Conservation (phyloP, 345 rosid species). For the Gossypioides kirkii region DNA sequence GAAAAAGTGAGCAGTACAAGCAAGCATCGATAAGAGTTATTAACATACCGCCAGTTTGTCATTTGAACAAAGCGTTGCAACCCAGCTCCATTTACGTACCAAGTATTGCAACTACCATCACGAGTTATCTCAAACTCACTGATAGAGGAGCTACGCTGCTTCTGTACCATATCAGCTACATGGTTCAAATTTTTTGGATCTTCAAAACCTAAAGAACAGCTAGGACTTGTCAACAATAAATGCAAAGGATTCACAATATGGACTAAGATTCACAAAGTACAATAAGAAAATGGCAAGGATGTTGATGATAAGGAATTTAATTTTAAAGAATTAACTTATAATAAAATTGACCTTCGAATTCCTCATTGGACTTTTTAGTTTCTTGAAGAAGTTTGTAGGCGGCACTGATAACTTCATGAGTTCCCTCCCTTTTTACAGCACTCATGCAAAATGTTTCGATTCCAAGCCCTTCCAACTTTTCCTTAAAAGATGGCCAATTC, state of each 20-base stretch:
- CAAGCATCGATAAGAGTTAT: neutral
- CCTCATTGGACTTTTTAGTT: conserved; percentile 44
- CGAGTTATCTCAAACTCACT: conserved; percentile 73
- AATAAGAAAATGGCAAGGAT: neutral
- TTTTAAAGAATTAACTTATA: neutral
- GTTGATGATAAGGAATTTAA: neutral
- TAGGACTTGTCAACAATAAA: conserved; percentile 13
- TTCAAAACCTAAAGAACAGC: conserved; percentile 28
- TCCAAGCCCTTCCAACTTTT: conserved; percentile 56
- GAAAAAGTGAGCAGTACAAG: neutral
- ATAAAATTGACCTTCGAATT: conserved; percentile 48
- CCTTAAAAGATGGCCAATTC: conserved; percentile 66
- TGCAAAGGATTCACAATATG: neutral
- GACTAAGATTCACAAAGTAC: neutral
- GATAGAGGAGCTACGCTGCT: conserved; percentile 62
- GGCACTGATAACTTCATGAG: conserved; percentile 59
- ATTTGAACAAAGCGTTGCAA: conserved; percentile 88
- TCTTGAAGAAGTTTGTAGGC: conserved; percentile 61
- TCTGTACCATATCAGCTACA: conserved; percentile 68
- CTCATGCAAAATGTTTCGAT: conserved; percentile 78
- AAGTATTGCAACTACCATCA: conserved; percentile 48
- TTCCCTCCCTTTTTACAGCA: conserved; percentile 75
- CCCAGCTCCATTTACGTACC: conserved; percentile 82
- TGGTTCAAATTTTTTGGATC: conserved; percentile 51
- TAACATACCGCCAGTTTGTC: conserved; percentile 88